These are phyloP conservation scores for Suhomyces pyralidae DNA, from an alignment of 805 yeast genomes.

Conservation along the genomic window DNA sequence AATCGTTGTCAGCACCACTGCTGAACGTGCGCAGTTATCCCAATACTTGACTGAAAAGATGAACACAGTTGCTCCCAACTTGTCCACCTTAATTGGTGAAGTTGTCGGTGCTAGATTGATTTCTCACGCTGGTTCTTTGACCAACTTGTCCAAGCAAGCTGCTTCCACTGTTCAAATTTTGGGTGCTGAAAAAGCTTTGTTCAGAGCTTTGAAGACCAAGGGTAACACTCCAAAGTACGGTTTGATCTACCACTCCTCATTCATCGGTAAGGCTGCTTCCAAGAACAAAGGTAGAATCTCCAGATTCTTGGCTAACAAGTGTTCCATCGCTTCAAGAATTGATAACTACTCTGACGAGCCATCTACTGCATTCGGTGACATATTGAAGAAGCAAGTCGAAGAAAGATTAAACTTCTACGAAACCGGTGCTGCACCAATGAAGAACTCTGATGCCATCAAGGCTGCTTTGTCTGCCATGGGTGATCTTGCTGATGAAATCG, in stretches of 20 bases:
- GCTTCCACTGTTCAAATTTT: slow-evolving; percentile 98
- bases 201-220: slow-evolving; percentile 94
- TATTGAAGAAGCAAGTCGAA: slow-evolving; percentile 94
- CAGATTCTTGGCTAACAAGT: slow-evolving; percentile 96
- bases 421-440: slow-evolving; percentile 95
- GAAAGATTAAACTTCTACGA: slow-evolving; percentile 95
- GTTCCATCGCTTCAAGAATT: slow-evolving; percentile 98
- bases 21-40: slow-evolving; percentile 81
- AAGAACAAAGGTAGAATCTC: slow-evolving; percentile 99
- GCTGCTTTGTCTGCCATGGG: slow-evolving; percentile 76
- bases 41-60: slow-evolving; percentile 90
- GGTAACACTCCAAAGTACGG: slow-evolving; percentile 98
- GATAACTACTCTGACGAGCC: slow-evolving; percentile 97
- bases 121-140: slow-evolving; percentile 97
- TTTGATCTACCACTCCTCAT: slow-evolving; percentile 89
- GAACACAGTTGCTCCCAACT: slow-evolving; percentile 97
- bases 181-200: slow-evolving; percentile 96
- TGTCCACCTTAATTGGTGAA: slow-evolving; percentile 96
- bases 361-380: slow-evolving; percentile 81
- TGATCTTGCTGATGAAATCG: slow-evolving; percentile 45
- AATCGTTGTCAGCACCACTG: slow-evolving; percentile 88
- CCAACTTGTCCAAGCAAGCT: slow-evolving; percentile 95
- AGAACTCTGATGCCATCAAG: slow-evolving; percentile 90
- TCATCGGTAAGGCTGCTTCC: slow-evolving; percentile 89
- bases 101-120: slow-evolving; percentile 98